phyloP scores from a whole-genome alignment of 495 filamentous ascomycete species.

The Cercophora sp. region DNA sequence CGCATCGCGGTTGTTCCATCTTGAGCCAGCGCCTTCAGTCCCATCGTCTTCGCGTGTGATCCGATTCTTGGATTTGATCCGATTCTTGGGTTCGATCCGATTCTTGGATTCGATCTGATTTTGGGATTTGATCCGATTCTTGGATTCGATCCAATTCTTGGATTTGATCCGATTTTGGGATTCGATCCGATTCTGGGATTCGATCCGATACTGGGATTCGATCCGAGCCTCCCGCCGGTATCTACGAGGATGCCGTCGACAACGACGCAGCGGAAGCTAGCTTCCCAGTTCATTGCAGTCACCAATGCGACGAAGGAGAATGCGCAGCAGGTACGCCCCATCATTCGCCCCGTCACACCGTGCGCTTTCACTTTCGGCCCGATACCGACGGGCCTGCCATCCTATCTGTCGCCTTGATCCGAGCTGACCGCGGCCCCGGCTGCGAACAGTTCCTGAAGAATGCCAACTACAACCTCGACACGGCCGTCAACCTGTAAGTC shows the following conservation, averaged over 20 bases:
- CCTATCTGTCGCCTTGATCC: slow-evolving; percentile 16
- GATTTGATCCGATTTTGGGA: too few relatives aligned
- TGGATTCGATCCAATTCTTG: too few relatives aligned
- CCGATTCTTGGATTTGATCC: too few relatives aligned
- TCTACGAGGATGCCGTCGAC: slow-evolving; percentile 21
- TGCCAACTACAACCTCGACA: slow-evolving; percentile 45
- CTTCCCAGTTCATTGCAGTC: slow-evolving; percentile 49
- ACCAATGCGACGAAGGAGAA: slow-evolving; percentile 50
- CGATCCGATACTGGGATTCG: too few relatives aligned
- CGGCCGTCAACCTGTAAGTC: slow-evolving; percentile 50
- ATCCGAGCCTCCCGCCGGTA: too few relatives aligned
- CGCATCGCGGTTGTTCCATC: too few relatives aligned
- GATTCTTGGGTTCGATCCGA: too few relatives aligned
- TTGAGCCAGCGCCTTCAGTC: too few relatives aligned
- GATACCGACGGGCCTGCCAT: slow-evolving; percentile 26
- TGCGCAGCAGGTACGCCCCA: slow-evolving; percentile 46
- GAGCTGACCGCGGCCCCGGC: slow-evolving; percentile 6
- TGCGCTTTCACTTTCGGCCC: slow-evolving; percentile 19
- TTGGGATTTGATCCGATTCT: too few relatives aligned
- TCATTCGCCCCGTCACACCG: slow-evolving; percentile 9
- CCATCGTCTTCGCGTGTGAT: too few relatives aligned
- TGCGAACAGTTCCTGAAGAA: slow-evolving; percentile 38
- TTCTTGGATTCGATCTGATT: too few relatives aligned
- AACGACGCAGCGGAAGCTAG: slow-evolving; percentile 46
- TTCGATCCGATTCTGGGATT: too few relatives aligned